phyloP scores from a whole-genome alignment of 1,284 basidiomycete genomes.

The Trichosporon sp. region DNA sequence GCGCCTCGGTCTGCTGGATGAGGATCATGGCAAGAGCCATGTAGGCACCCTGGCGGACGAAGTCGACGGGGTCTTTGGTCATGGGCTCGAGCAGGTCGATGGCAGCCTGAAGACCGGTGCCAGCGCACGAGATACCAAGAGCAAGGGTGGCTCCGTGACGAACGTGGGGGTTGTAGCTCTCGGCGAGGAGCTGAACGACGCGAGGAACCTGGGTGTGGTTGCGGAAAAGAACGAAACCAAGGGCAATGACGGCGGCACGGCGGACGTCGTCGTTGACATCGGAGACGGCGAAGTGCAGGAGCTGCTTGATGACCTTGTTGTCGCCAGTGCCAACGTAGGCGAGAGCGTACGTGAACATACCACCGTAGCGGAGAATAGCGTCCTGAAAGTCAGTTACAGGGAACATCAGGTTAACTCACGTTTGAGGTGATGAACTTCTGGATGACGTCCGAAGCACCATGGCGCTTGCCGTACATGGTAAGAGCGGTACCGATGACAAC shows the following conservation, averaged over 20 bases:
- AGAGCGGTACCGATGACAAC: conserved; percentile 88
- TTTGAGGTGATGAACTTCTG: conserved; percentile 78
- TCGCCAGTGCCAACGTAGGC: conserved; percentile 94
- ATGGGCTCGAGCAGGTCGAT: conserved; percentile 93
- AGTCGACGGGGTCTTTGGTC: conserved; percentile 95
- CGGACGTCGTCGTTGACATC: conserved; percentile 96
- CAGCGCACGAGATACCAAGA: conserved; percentile 87
- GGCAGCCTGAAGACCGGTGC: conserved; percentile 93
- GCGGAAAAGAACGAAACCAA: conserved; percentile 94
- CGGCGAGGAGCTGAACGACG: conserved; percentile 89
- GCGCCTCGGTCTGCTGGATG: conserved; percentile 89
- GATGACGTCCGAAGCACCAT: conserved; percentile 79
- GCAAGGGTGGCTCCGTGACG: conserved; percentile 93
- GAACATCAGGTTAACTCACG: conserved; percentile 59
- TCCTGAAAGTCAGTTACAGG: conserved; percentile 64
- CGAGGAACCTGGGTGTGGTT: conserved; percentile 90
- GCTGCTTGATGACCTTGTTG: conserved; percentile 83
- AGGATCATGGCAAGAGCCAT: conserved; percentile 93
- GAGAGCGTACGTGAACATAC: conserved; percentile 89
- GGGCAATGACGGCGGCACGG: conserved; percentile 86
- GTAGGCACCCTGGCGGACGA: conserved; percentile 95
- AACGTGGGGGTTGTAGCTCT: conserved; percentile 98
- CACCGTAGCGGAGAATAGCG: conserved; percentile 91
- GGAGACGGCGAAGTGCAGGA: conserved; percentile 92
- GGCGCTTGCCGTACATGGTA: conserved; percentile 85